Evolutionary conservation across 208 protist species (phyloP).

Genomic region (Trypanosoma lewisi): DNA sequence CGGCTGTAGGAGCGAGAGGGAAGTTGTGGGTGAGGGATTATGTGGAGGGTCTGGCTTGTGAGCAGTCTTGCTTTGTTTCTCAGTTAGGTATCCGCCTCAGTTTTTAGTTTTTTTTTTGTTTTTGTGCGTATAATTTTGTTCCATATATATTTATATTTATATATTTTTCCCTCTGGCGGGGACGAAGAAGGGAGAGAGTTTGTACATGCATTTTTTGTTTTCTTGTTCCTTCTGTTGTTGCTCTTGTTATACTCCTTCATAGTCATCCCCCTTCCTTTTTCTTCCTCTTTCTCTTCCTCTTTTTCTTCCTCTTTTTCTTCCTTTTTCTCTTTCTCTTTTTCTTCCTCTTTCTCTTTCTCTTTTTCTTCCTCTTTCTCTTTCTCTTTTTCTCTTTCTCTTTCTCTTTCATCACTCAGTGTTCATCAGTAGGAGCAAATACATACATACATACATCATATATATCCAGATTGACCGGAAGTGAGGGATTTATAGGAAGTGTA

Average conservation of each 20-base stretch:
- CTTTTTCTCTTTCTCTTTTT: conserved; percentile 15
- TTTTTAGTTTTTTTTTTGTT: no score
- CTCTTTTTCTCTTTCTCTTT: neutral
- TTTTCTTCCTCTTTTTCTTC: conserved; percentile 12
- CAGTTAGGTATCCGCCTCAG: neutral
- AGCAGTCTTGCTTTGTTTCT: no score
- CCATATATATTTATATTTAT: no score
- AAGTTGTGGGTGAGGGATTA: neutral
- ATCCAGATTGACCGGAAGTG: neutral
- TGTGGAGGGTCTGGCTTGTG: no score
- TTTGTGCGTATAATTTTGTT: no score
- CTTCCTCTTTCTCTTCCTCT: conserved; percentile 1
- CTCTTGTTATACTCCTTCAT: neutral
- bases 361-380: conserved; percentile 6
- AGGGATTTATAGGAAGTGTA: neutral
- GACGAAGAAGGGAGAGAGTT: no score
- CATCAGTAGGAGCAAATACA: conserved; percentile 12
- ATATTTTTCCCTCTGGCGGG: no score
- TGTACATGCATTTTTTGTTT: conserved; percentile 2
- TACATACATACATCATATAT: neutral
- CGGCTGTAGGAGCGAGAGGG: conserved; percentile 16
- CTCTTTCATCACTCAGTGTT: conserved; percentile 5
- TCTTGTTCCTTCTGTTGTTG: conserved; percentile 8
- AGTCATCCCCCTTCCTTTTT: neutral
- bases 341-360: conserved; percentile 17